Evolutionary conservation across 345 rosid species (phyloP), one percentile per base, ranked within the genome.

Genomic region (Bruguiera sexangula): DNA sequence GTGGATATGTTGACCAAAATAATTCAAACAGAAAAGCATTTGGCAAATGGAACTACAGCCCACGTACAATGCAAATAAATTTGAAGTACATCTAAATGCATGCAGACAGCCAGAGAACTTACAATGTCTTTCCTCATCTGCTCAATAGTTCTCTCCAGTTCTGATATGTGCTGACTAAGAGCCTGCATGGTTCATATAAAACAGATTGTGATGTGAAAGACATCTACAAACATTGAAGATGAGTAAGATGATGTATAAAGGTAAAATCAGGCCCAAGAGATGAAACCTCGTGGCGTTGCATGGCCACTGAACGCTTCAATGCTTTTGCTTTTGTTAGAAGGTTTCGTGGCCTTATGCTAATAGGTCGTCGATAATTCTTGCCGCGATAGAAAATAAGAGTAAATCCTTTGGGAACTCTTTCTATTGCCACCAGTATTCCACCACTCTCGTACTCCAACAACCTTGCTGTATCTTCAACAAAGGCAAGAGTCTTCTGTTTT

Each of bases 251-350:
- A 43, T 13, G 5, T 56, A 15, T 6, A 10, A 21, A 30, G 27
- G 60, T 58, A 55, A 24, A 64, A 53, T 31, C 51, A 63, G 26
- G 60, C 0, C 50, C n/a, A 60, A 61, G 54, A 73, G 62, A 58
- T 43, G 32, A 78, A 77, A 94, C 99, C 99, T 95, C 96, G 58
- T 95, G 97, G 55, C 96, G 92, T 78, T 95, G 97, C 92, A 90
- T 88, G 70, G 99, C 96, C 22, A 95, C 84, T 26, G 96, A 92
- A 65, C 88, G 96, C 81, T 92, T 95, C 82, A 95, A 76, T 26
- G 97, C 99, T 78, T 95, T 95, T 69, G 99, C 96, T 82, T 95
- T 92, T 5, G 96, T 90, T 46, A 95, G 87, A 65, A 95, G 96
- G 80, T 95, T 95, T 79, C 93, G 88, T 15, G 99, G 99, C 85